Evolutionary conservation across 1,284 basidiomycete species (phyloP), one percentile per base, ranked within the genome.

Genomic region (Wallemia hederae): DNA sequence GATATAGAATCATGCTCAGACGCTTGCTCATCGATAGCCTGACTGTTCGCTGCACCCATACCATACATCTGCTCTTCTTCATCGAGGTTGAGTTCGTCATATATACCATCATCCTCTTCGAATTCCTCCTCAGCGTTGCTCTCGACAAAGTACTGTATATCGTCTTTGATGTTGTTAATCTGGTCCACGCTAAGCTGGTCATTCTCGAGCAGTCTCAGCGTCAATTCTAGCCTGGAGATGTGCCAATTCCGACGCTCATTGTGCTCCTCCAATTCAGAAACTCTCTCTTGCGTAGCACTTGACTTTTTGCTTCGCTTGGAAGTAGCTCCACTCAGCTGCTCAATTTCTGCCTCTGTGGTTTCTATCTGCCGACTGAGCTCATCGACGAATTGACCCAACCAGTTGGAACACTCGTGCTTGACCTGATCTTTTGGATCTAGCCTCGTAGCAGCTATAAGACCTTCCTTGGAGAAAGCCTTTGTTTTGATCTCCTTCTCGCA

Each of bases 401-500:
- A 94, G 63, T 81, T 74, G 55, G 84, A 82, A 62, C 83, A 81
- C 68, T 97, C 91, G 64, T 85, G 78, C 73, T 97, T 96, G 72
- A 92, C 89, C 74, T 92, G 88, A 63, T 94, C 89, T 70, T 87
- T 89, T 59, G 94, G 94, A 70, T 98, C 94, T 27, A 98, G 81
- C 68, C 86, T 87, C 57, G 88, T 80, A 2, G 90, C 89, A 61
- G 91, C 88, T 64, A 85, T 96, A 31, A 99, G 78, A 33, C 94
- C 94, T 72, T 97, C 94, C 72, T 98, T 99, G 28, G 91, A 97
- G 74, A 98, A 99, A 0, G 94, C 94, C 71, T 99, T 99, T 64
- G 94, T 98, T 79, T 99, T 99, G 90, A 98, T 97, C 74, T 98
- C 94, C 75, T 98, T 99, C 75, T 99, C 94, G 72, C 89, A 88